Conservation (phyloP, 768 basidiomycete genomes). For the Chlorophyllum brunneum region DNA sequence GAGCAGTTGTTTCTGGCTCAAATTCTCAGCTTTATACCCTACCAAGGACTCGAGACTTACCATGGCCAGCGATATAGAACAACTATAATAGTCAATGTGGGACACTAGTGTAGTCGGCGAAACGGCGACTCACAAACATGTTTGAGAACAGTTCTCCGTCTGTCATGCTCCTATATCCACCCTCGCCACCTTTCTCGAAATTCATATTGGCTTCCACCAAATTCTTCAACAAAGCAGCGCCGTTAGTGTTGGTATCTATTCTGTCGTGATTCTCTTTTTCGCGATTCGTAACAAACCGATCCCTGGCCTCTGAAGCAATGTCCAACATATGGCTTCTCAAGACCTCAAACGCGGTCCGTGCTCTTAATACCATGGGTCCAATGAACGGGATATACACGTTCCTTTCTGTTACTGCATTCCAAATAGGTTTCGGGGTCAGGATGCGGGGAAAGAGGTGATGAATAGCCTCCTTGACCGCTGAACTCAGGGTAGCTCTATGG, state of each 20-base stretch:
- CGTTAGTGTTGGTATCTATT: slow-evolving; percentile 21
- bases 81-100: slow-evolving; percentile 21
- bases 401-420: slow-evolving; percentile 21
- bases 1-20: slow-evolving; percentile 42
- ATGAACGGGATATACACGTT: slow-evolving; percentile 31
- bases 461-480: slow-evolving; percentile 28
- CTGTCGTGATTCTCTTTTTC: background rate
- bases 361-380: slow-evolving; percentile 25
- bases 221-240: slow-evolving; percentile 39
- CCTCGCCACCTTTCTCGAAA: slow-evolving; percentile 21
- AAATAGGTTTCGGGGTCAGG: slow-evolving; percentile 31
- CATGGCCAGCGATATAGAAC: slow-evolving; percentile 49
- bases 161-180: slow-evolving; percentile 26
- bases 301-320: slow-evolving; percentile 34
- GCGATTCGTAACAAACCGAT: slow-evolving; percentile 20
- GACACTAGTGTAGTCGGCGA: background rate
- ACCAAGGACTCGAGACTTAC: slow-evolving; percentile 18
- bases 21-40: background rate
- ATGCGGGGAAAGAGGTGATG: slow-evolving; percentile 24
- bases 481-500: slow-evolving; percentile 31
- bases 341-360: slow-evolving; percentile 30
- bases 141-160: slow-evolving; percentile 46
- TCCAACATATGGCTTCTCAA: slow-evolving; percentile 37
- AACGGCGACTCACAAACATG: slow-evolving; percentile 41
- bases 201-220: slow-evolving; percentile 46